Base-by-base conservation (phyloP, 441 rosid species). In the Erodium trifolium region DNA sequence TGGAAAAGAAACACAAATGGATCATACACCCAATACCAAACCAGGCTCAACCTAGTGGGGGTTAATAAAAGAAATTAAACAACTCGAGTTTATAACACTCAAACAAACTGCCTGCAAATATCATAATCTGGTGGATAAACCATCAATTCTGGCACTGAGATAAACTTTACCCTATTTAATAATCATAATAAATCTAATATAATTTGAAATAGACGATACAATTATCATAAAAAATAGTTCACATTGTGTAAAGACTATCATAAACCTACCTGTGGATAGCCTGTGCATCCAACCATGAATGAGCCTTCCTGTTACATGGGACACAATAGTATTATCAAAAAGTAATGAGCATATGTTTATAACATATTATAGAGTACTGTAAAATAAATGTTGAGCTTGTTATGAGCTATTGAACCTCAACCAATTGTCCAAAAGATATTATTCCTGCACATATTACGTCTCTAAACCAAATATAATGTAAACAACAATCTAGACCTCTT, bases 231-330 rank as follows among this genome's bases (percentile, higher is more conserved):
- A 18, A 57, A 55, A 14, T 57, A 12, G 17, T 57, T 57, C 7
- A 57, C 27, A 18, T 8, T 6, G 23, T 57, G 10, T 57, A 4
- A 7, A 7, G 17, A 17, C 63, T 57, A 57, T 19, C 63, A 57
- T 10, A 43, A 37, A 71, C 83, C 53, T 75, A 93, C 98, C 93
- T 89, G 92, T 7, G 99, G 99, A 79, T 47, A 94, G 63, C 91
- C 85, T 72, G 80, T 75, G 86, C 99, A 94, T 65, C 99, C 96
- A 77, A 94, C 99, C 96, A 94, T 87, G 79, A 86, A 92, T 78
- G 88, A 88, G 68, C 96, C 92, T 78, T 88, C 97, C 98, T 93
- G 85, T 77, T 70, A 51, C 65, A 75, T 17, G 31, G 53, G 67
- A 65, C 68, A 78, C 62, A 69, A 35, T 12, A 19, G 9, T 35